A percentile compares a stretch with the other conserved stretches of the same genome.
Conservation (phyloP, 2,329 filamentous ascomycete genomes). For the Cladosporium colombiae region DNA sequence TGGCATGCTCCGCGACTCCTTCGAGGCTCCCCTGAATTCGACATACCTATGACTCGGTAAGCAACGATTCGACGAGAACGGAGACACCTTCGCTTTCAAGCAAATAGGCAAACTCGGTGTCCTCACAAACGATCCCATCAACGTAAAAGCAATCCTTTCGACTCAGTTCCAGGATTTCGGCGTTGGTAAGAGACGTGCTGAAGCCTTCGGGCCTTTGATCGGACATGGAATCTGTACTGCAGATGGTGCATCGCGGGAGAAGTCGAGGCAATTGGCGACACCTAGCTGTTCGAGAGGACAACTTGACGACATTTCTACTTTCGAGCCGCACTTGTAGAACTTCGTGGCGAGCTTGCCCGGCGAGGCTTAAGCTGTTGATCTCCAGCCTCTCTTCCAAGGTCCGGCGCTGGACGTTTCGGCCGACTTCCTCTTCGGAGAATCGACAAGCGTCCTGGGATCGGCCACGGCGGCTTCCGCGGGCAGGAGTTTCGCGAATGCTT, state of each 20-base stretch:
- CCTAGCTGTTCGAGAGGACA: constrained; percentile 86
- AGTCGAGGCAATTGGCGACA: constrained; percentile 75
- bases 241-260: constrained; percentile 76
- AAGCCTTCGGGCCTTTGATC: constrained; percentile 28
- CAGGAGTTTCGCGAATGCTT: constrained; percentile 43
- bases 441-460: constrained; percentile 26
- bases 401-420: constrained; percentile 83
- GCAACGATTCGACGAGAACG: constrained; percentile 3
- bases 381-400: constrained; percentile 76
- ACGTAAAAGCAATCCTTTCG: constrained; percentile 85
- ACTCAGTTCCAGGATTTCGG: constrained; percentile 84
- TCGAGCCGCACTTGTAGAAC: constrained; percentile 74
- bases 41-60: constrained; percentile 11
- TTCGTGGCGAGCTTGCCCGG: constrained; percentile 64
- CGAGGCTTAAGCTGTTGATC: constrained; percentile 59
- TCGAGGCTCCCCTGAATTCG: not conserved
- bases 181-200: constrained; percentile 58
- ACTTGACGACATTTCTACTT: constrained; percentile 76
- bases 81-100: constrained; percentile 9
- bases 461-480: constrained; percentile 27
- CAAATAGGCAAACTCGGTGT: constrained; percentile 41
- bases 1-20: constrained; percentile 13
- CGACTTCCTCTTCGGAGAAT: constrained; percentile 74
- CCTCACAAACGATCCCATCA: constrained; percentile 80
- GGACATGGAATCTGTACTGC: constrained; percentile 61